These are phyloP conservation scores for Zygotorulaspora sp. DNA, from an alignment of 805 yeast genomes.

Conservation along the genomic window DNA sequence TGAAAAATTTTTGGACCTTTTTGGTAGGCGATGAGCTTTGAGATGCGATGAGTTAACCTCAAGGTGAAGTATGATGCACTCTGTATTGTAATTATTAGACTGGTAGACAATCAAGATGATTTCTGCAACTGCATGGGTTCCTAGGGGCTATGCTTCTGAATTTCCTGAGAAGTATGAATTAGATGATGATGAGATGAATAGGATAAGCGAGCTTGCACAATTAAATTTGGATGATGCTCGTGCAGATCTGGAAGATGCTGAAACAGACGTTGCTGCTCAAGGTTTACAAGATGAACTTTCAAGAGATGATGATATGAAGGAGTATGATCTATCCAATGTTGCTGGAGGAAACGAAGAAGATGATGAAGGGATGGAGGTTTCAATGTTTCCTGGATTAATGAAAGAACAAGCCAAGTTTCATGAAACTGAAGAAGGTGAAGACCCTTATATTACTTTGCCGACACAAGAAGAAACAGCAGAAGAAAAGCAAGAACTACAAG, in stretches of 20 bases:
- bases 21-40: slow-evolving; percentile 23
- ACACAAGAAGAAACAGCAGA: slow-evolving; percentile 56
- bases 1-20: slow-evolving; percentile 16
- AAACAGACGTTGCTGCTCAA: slow-evolving; percentile 6
- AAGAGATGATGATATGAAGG: slow-evolving; percentile 79
- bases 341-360: slow-evolving; percentile 60
- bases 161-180: slow-evolving; percentile 85
- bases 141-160: slow-evolving; percentile 91
- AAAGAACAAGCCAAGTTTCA: slow-evolving; percentile 54
- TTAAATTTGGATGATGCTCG: slow-evolving; percentile 75
- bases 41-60: neutral
- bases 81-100: too few species aligned
- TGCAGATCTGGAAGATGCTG: slow-evolving; percentile 51
- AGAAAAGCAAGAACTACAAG: slow-evolving; percentile 78
- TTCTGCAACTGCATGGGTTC: slow-evolving; percentile 93
- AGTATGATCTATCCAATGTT: slow-evolving; percentile 79
- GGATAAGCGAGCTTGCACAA: slow-evolving; percentile 81
- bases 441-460: slow-evolving; percentile 44
- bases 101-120: too few species aligned
- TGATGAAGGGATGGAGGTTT: slow-evolving; percentile 56
- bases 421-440: slow-evolving; percentile 42
- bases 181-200: slow-evolving; percentile 87
- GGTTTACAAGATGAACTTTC: slow-evolving; percentile 51
- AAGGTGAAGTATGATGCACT: too few species aligned
- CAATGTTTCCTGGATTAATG: slow-evolving; percentile 69